Evolutionary conservation across 768 basidiomycete genomes (phyloP).

Genomic region (Suillus brevipes): DNA sequence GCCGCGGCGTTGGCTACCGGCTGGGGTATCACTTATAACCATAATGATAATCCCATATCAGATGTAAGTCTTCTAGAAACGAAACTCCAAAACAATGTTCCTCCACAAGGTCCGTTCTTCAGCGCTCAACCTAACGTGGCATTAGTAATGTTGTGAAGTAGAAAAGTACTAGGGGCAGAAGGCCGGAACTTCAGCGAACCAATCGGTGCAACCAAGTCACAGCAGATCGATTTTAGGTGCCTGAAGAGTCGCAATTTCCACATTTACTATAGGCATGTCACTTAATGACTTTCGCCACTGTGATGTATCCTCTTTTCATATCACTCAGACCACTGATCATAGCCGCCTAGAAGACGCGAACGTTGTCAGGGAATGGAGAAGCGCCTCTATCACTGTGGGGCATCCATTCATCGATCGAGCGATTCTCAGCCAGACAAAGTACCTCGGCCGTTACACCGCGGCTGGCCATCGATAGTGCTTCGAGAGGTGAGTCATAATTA

Average conservation of each 20-base stretch:
- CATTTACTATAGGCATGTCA: background rate
- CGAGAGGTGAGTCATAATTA: background rate
- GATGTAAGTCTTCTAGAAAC: background rate
- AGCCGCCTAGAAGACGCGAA: background rate
- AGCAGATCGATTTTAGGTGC: background rate
- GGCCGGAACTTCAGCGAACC: background rate
- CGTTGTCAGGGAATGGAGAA: background rate
- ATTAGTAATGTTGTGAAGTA: background rate
- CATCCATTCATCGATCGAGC: background rate
- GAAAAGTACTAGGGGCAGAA: background rate
- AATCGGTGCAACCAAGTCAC: background rate
- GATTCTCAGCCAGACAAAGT: background rate
- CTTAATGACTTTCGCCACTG: background rate
- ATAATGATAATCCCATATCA: background rate
- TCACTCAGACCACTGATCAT: background rate
- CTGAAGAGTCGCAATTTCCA: background rate
- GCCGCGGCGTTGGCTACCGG: background rate
- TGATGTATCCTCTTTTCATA: background rate
- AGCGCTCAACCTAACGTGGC: too few relatives aligned
- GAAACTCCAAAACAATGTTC: constrained; percentile 1
- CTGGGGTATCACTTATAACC: background rate
- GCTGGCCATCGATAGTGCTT: background rate
- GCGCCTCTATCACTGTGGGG: constrained; percentile 4
- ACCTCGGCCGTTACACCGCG: background rate
- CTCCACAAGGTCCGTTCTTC: background rate